Evolutionary conservation across 768 basidiomycete species (phyloP), one percentile per base, ranked within the genome.

Genomic region (Pleurotus salmoneostramineus): DNA sequence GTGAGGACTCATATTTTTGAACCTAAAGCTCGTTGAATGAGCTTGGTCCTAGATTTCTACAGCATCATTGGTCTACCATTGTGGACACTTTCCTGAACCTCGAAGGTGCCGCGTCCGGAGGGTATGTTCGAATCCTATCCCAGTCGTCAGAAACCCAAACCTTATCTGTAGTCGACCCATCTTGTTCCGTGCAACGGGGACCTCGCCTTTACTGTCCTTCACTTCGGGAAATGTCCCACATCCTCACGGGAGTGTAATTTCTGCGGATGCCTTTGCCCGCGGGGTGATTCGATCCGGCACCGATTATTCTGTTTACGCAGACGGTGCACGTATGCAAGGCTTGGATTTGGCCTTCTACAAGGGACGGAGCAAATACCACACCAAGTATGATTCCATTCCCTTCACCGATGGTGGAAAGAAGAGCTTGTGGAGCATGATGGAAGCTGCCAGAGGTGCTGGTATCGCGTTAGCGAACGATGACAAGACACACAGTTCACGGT

Each of bases 341-440:
- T 74, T 91, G 4, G 91, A 93, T 63, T 71, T 93, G 34, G 88
- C 91, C 0, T 93, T 92, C 65, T 93, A 92, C 69, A 80, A 77
- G 58, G 83, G 83, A 1, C 77, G 91, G 44, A 85, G 87, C 60
- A 79, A 77, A 60, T 93, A 93, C 62, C 92, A 94, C 67, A 93
- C 91, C 0, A 80, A 79, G 64, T 82, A 82, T 43, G 91, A 93
- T 64, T 78, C 83, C 1, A 77, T 92, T 45, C 74, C 86, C 5
- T 81, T 80, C 51, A 84, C 78, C 33, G 66, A 74, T 2, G 86
- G 85, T 0, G 77, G 72, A 58, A 73, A 68, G 36, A 62, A 65
- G 36, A 73, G 87, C 6, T 71, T 94, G 6, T 93, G 91, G 90
- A 78, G 83, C 2, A 89, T 92, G 86, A 81, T 93, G 81, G 88